Percentiles rank a stretch among this genome's conserved stretches.
Evolutionary conservation across 2,329 filamentous ascomycete genomes (phyloP).

Genomic region (Aspergillus pseudoviridinutans): DNA sequence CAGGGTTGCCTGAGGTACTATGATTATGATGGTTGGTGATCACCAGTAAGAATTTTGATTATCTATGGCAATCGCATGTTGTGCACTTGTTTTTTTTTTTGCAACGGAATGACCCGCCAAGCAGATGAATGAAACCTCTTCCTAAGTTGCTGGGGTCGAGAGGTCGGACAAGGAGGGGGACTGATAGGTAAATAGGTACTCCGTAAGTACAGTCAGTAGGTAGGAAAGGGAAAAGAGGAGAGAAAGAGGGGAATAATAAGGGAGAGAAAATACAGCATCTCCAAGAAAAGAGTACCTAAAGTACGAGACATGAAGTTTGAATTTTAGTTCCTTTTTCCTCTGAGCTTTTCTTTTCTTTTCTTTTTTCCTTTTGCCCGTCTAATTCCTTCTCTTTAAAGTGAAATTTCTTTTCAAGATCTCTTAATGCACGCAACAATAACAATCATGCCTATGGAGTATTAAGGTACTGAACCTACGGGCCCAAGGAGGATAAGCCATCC

Average conservation of each 20-base stretch:
- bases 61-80: neutral
- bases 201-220: slow-evolving; percentile 1
- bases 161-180: slow-evolving; percentile 2
- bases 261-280: neutral
- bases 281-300: slow-evolving; percentile 5
- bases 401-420: neutral
- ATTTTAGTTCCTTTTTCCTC: slow-evolving; percentile 1
- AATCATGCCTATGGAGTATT: neutral
- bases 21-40: neutral
- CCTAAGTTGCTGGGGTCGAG: slow-evolving; percentile 2
- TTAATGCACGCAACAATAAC: neutral
- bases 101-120: slow-evolving; percentile 1
- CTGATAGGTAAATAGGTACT: neutral
- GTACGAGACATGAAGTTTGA: neutral
- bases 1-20: neutral
- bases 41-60: neutral
- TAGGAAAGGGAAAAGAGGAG: slow-evolving; percentile 1
- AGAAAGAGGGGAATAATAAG: slow-evolving; percentile 1
- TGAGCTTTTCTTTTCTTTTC: neutral
- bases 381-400: neutral
- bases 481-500: neutral
- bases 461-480: neutral
- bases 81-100: neutral
- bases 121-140: neutral
- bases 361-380: neutral